Evolutionary conservation across 768 basidiomycete genomes (phyloP).

Genomic region (Flagelloscypha sp.): DNA sequence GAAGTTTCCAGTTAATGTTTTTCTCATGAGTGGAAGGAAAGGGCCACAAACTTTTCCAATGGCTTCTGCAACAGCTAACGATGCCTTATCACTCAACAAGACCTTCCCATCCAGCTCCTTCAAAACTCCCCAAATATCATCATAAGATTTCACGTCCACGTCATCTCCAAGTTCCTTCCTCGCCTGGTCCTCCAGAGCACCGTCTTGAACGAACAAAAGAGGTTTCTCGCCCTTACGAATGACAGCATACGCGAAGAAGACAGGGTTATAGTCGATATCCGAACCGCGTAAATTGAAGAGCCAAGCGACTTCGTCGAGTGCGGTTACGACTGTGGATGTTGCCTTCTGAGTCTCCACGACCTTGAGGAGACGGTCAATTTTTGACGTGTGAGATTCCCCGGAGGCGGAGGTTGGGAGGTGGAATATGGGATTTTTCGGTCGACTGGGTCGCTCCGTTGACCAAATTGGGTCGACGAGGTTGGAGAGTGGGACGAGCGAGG

Average conservation of each 20-base stretch:
- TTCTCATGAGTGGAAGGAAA: background rate
- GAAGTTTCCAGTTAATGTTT: constrained; percentile 3
- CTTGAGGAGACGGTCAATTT: constrained; percentile 59
- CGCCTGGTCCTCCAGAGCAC: constrained; percentile 37
- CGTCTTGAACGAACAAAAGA: constrained; percentile 61
- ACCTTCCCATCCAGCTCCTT: constrained; percentile 52
- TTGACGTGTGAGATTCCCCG: constrained; percentile 59
- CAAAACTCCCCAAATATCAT: constrained; percentile 57
- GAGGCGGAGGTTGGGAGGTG: constrained; percentile 68
- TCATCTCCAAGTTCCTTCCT: constrained; percentile 41
- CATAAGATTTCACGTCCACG: constrained; percentile 67
- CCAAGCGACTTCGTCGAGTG: constrained; percentile 95
- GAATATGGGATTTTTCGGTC: constrained; percentile 62
- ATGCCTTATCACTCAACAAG: constrained; percentile 69
- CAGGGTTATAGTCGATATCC: constrained; percentile 85
- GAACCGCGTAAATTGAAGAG: constrained; percentile 86
- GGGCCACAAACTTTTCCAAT: constrained; percentile 52
- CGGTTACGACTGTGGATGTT: constrained; percentile 67
- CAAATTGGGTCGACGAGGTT: constrained; percentile 83
- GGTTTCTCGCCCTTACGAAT: constrained; percentile 48
- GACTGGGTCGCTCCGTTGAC: constrained; percentile 53
- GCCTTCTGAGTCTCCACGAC: constrained; percentile 54
- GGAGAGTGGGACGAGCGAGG: constrained; percentile 55
- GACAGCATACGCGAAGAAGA: constrained; percentile 90
- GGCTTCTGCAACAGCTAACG: constrained; percentile 73